Evolutionary conservation across 805 yeast species (phyloP), one percentile per base, ranked within the genome.

Genomic region (Candida orba): DNA sequence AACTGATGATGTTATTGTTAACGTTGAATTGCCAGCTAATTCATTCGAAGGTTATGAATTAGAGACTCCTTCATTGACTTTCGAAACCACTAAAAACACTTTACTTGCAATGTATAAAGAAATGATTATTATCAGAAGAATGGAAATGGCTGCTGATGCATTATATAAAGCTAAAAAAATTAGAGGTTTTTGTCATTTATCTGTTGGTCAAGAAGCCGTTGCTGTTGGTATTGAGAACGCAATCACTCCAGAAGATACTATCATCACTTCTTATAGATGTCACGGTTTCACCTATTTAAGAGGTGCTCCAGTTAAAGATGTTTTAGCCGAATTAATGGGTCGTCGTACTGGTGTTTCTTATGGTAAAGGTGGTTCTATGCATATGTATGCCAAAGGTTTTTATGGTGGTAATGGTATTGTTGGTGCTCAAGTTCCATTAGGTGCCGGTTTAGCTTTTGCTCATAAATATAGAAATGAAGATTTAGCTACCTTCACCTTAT

Each of bases 291-390:
- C 97, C 37, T 87, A 79, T 76, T 82, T 87, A 85, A 81, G 99
- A 69, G 99, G 99, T 53, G 86, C 95, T 20, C 72, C 95, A 17
- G 95, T 90, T 54, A 80, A 85, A 69, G 82, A 76, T 47, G 95
- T 93, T 45, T 71, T 93, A 55, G 98, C 95, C 51, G 99, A 93
- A 73, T 77, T 93, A 67, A 84, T 93, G 91, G 99, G 99, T 59
- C 84, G 84, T 73, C 82, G 95, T 73, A 72, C 83, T 46, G 98
- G 99, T 75, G 95, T 86, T 49, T 84, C 97, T 36, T 82, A 72
- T 71, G 99, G 99, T 73, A 93, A 93, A 72, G 99, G 99, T 75
- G 99, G 99, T 59, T 93, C 99, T 53, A 93, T 93, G 99, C 99
- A 93, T 74, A 86, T 93, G 90, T 93, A 82, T 67, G 86, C 95